A percentile compares a stretch with the other conserved stretches of the same genome.
These are phyloP conservation scores for Pisolithus albus DNA, from an alignment of 768 basidiomycete genomes.

Conservation along the genomic window DNA sequence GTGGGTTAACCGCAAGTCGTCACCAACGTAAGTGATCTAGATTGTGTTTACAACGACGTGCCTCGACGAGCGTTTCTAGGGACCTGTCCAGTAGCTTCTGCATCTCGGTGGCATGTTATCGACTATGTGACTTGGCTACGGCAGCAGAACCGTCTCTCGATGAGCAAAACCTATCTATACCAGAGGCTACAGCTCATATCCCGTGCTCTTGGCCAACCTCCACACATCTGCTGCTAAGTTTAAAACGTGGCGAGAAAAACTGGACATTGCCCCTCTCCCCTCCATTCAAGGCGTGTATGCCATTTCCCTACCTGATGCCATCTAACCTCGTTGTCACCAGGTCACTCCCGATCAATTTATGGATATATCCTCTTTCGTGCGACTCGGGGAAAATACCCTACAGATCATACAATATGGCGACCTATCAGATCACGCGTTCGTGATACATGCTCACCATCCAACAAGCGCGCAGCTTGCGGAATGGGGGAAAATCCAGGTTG, in stretches of 20 bases:
- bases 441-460: constrained; percentile 45
- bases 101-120: constrained; percentile 42
- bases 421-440: constrained; percentile 39
- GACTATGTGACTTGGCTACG: constrained; percentile 19
- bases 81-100: constrained; percentile 33
- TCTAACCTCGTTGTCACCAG: constrained; percentile 20
- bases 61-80: constrained; percentile 15
- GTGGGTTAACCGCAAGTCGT: constrained; percentile 32
- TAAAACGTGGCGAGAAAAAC: constrained; percentile 5
- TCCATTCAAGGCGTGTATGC: constrained; percentile 31
- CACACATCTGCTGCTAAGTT: constrained; percentile 14
- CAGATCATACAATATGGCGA: constrained; percentile 38
- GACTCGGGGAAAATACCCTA: constrained; percentile 36
- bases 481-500: constrained; percentile 7
- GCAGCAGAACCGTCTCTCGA: constrained; percentile 9
- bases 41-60: not conserved
- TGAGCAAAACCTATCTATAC: constrained; percentile 12
- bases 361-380: constrained; percentile 44
- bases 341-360: constrained; percentile 42
- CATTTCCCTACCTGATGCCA: not conserved
- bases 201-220: constrained; percentile 40
- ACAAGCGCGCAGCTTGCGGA: constrained; percentile 37
- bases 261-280: constrained; percentile 19
- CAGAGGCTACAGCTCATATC: constrained; percentile 18
- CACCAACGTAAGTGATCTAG: constrained; percentile 25